Evolutionary conservation across 257 asterid genomes (phyloP).

Genomic region (Lycium barbarum): DNA sequence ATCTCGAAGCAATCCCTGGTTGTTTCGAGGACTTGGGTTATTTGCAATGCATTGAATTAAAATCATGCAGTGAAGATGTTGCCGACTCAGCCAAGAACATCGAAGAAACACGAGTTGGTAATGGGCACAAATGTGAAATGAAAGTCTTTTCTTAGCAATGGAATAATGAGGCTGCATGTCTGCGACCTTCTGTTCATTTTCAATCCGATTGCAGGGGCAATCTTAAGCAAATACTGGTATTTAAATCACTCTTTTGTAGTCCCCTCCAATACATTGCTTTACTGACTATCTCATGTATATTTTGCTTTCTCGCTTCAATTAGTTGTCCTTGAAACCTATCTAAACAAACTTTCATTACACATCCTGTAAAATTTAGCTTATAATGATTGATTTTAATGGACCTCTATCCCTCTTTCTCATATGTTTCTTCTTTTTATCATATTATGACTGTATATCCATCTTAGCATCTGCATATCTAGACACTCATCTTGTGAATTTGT

Average conservation of each 20-base stretch:
- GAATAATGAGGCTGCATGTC: not conserved
- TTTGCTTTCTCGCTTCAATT: not conserved
- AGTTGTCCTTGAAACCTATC: not conserved
- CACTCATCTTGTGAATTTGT: too few relatives aligned
- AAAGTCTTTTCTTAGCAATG: not conserved
- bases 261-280: not conserved
- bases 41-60: slow-evolving; percentile 17
- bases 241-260: not conserved
- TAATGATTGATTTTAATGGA: too few relatives aligned
- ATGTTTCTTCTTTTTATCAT: too few relatives aligned
- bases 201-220: not conserved
- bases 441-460: too few relatives aligned
- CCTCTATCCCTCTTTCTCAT: too few relatives aligned
- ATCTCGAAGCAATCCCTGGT: not conserved
- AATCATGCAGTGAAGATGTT: not conserved
- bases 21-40: not conserved
- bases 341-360: not conserved
- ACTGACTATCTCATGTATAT: not conserved
- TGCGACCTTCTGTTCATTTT: not conserved
- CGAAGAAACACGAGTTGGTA: not conserved
- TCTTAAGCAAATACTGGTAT: slow-evolving; percentile 8
- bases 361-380: too few relatives aligned
- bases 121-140: not conserved
- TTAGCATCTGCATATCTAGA: too few relatives aligned
- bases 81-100: not conserved